phyloP scores from a whole-genome alignment of 1,284 basidiomycete species.

The Cutaneotrichosporon cavernicola region DNA sequence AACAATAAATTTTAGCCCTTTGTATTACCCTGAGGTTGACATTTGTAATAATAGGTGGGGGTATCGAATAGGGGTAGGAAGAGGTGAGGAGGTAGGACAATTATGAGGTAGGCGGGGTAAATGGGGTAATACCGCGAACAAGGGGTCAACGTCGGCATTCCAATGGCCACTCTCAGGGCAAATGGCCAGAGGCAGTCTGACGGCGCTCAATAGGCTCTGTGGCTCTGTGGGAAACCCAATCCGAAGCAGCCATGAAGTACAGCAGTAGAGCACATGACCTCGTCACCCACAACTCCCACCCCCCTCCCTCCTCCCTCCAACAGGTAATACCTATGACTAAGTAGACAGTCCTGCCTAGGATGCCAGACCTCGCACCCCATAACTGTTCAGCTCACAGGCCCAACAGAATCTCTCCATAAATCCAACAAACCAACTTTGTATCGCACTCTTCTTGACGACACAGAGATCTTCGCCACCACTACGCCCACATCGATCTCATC shows the following conservation, averaged over 20 bases:
- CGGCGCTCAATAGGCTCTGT: no score
- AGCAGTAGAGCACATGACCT: neutral
- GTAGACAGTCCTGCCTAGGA: no score
- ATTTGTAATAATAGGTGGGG: neutral
- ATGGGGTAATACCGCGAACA: neutral
- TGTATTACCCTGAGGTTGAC: neutral
- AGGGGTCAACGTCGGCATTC: neutral
- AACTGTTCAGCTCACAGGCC: neutral
- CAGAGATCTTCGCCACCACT: conserved; percentile 29
- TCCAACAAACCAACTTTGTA: neutral
- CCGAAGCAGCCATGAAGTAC: neutral
- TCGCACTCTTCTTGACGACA: conserved; percentile 14
- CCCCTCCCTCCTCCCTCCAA: neutral
- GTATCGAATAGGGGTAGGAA: neutral
- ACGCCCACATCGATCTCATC: conserved; percentile 1
- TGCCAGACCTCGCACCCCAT: no score
- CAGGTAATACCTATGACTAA: neutral
- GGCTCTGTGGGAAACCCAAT: neutral
- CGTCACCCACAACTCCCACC: neutral
- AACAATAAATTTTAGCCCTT: neutral
- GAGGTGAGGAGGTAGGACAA: neutral
- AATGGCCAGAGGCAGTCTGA: no score
- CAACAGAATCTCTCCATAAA: neutral
- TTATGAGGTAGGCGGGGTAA: neutral
- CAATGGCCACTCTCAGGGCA: neutral